phyloP scores from a whole-genome alignment of 305 asterid species.

The Plantago lanceolata region DNA sequence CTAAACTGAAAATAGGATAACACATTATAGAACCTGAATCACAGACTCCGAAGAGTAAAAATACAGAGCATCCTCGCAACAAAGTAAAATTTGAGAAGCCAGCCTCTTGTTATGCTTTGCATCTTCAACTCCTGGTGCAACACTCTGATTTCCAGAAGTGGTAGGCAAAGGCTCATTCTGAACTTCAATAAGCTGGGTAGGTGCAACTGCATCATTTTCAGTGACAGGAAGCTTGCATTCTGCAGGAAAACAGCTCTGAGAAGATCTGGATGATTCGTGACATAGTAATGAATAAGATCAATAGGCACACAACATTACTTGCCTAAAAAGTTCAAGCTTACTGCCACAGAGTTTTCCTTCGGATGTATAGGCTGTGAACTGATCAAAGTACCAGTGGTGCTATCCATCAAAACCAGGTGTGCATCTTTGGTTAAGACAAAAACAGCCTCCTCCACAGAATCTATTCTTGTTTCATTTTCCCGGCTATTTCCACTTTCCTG shows the following conservation, averaged over 20 bases:
- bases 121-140: constrained; percentile 32
- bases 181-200: constrained; percentile 37
- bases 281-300: constrained; percentile 17
- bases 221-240: constrained; percentile 37
- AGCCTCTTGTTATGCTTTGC: constrained; percentile 26
- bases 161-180: constrained; percentile 30
- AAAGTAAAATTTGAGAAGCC: constrained; percentile 58
- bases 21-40: constrained; percentile 50
- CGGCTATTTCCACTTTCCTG: constrained; percentile 32
- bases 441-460: constrained; percentile 46
- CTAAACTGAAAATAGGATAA: constrained; percentile 15
- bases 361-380: constrained; percentile 45
- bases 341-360: constrained; percentile 53
- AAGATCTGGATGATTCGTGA: constrained; percentile 24
- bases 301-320: constrained; percentile 32
- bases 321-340: constrained; percentile 69
- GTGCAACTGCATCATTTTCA: constrained; percentile 29
- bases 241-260: constrained; percentile 35
- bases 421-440: constrained; percentile 65
- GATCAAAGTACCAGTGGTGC: constrained; percentile 50
- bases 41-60: constrained; percentile 48
- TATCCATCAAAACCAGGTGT: constrained; percentile 51
- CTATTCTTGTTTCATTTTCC: constrained; percentile 38
- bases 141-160: constrained; percentile 30
- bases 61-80: constrained; percentile 66